Evolutionary conservation across 2,329 filamentous ascomycete genomes (phyloP).

Genomic region (Colletotrichum chrysophilum): DNA sequence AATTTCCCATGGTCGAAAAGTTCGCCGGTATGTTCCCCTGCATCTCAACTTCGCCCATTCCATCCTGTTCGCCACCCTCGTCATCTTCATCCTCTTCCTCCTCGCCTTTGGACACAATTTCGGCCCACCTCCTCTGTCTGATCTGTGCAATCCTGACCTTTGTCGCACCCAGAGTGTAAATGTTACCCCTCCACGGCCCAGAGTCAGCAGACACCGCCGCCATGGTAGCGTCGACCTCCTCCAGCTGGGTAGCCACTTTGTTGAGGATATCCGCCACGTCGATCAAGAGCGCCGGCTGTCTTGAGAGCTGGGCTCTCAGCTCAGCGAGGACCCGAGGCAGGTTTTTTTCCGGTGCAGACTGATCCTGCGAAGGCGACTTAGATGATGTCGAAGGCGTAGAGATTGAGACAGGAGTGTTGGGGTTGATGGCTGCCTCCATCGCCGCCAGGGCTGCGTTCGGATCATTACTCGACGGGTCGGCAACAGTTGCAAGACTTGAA

Average conservation of each 20-base stretch:
- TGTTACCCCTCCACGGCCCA: slow-evolving; percentile 44
- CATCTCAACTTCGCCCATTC: background rate
- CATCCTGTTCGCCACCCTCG: background rate
- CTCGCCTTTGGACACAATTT: slow-evolving; percentile 38
- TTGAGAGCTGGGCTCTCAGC: slow-evolving; percentile 45
- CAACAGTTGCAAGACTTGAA: background rate
- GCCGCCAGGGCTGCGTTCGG: background rate
- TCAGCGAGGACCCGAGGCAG: slow-evolving; percentile 44
- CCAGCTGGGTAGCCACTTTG: slow-evolving; percentile 45
- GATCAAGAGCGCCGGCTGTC: slow-evolving; percentile 49
- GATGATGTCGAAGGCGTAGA: background rate
- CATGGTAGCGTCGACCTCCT: slow-evolving; percentile 45
- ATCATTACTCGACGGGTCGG: background rate
- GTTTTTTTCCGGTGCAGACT: slow-evolving; percentile 7
- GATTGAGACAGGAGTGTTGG: background rate
- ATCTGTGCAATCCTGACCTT: slow-evolving; percentile 51
- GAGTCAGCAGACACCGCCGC: slow-evolving; percentile 33
- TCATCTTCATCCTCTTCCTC: background rate
- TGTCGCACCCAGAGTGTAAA: slow-evolving; percentile 53
- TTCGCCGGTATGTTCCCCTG: background rate
- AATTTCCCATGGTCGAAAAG: background rate
- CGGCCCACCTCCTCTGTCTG: slow-evolving; percentile 53
- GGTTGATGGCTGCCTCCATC: slow-evolving; percentile 9
- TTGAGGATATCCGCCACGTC: slow-evolving; percentile 49
- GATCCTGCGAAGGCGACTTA: background rate